Evolutionary conservation across 1,284 basidiomycete species (phyloP).

Genomic region (Cutaneotrichosporon sp.): DNA sequence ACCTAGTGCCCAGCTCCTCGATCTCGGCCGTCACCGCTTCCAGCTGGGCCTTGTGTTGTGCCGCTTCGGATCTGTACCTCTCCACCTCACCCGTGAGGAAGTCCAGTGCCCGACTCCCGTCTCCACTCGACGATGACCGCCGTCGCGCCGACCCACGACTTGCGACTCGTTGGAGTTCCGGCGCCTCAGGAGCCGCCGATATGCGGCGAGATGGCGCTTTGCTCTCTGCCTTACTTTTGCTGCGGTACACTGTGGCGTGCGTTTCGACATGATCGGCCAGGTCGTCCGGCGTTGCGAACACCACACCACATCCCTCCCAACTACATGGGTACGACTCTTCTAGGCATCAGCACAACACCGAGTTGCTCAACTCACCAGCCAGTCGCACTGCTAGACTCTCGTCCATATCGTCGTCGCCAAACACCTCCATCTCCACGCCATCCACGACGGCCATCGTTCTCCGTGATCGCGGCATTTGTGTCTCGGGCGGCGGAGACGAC

Average conservation of each 20-base stretch:
- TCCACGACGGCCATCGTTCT: slow-evolving; percentile 9
- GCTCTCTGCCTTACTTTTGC: too few relatives aligned
- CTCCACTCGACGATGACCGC: too few relatives aligned
- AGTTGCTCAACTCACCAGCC: background rate
- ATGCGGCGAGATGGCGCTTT: too few relatives aligned
- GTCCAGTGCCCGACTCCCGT: too few relatives aligned
- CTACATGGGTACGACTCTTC: background rate
- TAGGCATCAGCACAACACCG: too few relatives aligned
- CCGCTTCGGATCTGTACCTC: background rate
- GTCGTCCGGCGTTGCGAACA: background rate
- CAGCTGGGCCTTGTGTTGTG: background rate
- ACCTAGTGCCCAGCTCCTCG: background rate
- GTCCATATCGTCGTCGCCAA: slow-evolving; percentile 8
- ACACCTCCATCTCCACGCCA: slow-evolving; percentile 13
- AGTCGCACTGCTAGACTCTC: background rate
- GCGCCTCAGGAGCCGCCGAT: too few relatives aligned
- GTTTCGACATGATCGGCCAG: slow-evolving; percentile 4
- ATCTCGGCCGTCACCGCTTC: background rate
- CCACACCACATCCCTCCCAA: background rate
- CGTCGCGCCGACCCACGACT: too few relatives aligned
- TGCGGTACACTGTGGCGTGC: slow-evolving; percentile 3
- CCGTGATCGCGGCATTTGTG: background rate
- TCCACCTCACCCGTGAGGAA: background rate
- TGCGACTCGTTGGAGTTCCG: too few relatives aligned
- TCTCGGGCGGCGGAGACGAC: slow-evolving; percentile 3